Base-by-base conservation (phyloP, 768 basidiomycete genomes). In the Lactarius tabidus region DNA sequence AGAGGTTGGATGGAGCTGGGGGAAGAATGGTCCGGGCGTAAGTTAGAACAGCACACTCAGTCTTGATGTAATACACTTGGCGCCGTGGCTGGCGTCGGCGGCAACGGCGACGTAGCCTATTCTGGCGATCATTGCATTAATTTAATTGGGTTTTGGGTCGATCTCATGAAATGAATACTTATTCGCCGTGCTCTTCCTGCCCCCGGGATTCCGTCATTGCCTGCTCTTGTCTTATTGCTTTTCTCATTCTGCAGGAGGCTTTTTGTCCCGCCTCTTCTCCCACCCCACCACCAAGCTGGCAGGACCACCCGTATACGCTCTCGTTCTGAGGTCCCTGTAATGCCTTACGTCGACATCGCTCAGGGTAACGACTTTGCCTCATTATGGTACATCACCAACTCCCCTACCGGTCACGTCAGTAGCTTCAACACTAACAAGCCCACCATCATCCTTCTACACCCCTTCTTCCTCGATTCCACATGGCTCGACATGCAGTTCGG, bases 341-440 rank as follows among this genome's bases (percentile, higher is more conserved):
- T 71, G 69, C 70, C 70, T 48, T 70, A 70, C 62, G 66, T 71
- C 51, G 70, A 71, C 12, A 62, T 71, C 23, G 56, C 65, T 18
- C 64, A 60, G 48, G 66, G 58, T 10, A 57, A 26, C 23, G 70
- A 71, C 67, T 69, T 69, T 29, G 67, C 72, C 55, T 70, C 71
- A 6, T 45, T 74, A 35, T 74, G 68, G 70, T 74, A 74, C 64
- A 73, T 67, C 28, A 74, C 73, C 26, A 74, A 74, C 56, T 68
- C 73, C 5, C 70, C 69, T 18, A 65, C 65, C 1, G 70, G 71
- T 28, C 59, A 66, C 43, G 71, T 72, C 38, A 65, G 70, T 45
- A 65, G 64, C 53, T 70, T 74, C 59, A 67, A 72, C 62, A 60
- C 65, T 3, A 38, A 54, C 29, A 74, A 72, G 57, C 73, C 73